Evolutionary conservation across 306 rosid genomes (phyloP).

Genomic region (Medicago arabica): DNA sequence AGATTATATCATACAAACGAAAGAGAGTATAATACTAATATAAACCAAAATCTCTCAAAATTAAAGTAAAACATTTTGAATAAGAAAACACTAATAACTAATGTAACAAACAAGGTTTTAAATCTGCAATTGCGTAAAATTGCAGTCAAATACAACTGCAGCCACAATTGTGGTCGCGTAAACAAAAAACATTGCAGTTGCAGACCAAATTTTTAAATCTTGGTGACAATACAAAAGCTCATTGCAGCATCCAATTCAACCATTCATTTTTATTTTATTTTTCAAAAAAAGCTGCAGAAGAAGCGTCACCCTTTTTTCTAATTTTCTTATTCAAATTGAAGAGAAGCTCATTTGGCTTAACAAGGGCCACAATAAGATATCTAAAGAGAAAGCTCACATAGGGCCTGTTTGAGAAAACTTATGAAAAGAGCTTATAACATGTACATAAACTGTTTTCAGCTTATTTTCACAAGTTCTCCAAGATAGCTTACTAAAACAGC

Average conservation of each 20-base stretch:
- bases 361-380: too few species aligned
- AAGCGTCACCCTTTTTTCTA: too few species aligned
- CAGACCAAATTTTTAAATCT: background rate
- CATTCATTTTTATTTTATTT: too few species aligned
- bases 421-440: too few species aligned
- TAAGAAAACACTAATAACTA: constrained; percentile 10
- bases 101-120: background rate
- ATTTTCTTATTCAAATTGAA: too few species aligned
- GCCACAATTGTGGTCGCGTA: background rate
- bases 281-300: too few species aligned
- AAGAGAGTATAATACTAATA: background rate
- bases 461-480: too few species aligned
- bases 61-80: background rate
- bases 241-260: constrained; percentile 11
- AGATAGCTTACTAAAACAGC: too few species aligned
- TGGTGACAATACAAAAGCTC: background rate
- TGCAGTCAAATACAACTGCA: background rate
- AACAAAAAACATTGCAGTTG: background rate
- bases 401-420: too few species aligned
- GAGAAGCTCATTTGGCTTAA: too few species aligned
- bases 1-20: constrained; percentile 4
- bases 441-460: too few species aligned
- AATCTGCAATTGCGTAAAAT: background rate
- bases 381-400: background rate
- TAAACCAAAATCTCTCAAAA: background rate